phyloP scores from a whole-genome alignment of 495 filamentous ascomycete species.

The Penicillium roqueforti region DNA sequence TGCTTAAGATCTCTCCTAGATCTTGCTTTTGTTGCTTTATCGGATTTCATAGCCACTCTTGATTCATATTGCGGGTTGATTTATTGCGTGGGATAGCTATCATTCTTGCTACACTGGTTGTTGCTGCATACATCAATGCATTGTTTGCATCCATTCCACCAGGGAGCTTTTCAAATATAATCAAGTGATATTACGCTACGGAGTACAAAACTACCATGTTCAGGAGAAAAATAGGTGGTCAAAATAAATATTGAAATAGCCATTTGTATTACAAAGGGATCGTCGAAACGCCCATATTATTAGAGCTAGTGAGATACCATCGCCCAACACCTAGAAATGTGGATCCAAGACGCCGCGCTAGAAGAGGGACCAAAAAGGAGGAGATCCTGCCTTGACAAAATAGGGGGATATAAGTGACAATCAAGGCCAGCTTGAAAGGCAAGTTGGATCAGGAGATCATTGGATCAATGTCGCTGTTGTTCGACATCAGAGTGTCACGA shows the following conservation, averaged over 20 bases:
- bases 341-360: slow-evolving; percentile 19
- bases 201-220: background rate
- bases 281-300: background rate
- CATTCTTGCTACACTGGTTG: background rate
- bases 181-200: background rate
- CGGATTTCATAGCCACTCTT: background rate
- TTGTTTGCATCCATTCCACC: background rate
- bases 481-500: slow-evolving; percentile 43
- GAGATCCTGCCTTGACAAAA: background rate
- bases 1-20: background rate
- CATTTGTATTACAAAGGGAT: background rate
- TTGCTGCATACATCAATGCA: background rate
- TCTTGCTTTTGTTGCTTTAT: background rate
- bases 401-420: no score
- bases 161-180: background rate
- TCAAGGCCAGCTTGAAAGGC: background rate
- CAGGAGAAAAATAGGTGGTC: background rate
- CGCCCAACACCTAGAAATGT: slow-evolving; percentile 1
- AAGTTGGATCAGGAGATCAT: slow-evolving; percentile 50
- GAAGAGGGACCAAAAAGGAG: slow-evolving; percentile 1
- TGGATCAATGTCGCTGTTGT: slow-evolving; percentile 50
- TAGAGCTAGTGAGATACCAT: background rate
- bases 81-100: background rate
- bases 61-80: background rate
- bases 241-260: background rate